Percentiles rank a stretch among this genome's conserved stretches.
Evolutionary conservation across 495 filamentous ascomycete genomes (phyloP).

Genomic region (Neurospora sp.): DNA sequence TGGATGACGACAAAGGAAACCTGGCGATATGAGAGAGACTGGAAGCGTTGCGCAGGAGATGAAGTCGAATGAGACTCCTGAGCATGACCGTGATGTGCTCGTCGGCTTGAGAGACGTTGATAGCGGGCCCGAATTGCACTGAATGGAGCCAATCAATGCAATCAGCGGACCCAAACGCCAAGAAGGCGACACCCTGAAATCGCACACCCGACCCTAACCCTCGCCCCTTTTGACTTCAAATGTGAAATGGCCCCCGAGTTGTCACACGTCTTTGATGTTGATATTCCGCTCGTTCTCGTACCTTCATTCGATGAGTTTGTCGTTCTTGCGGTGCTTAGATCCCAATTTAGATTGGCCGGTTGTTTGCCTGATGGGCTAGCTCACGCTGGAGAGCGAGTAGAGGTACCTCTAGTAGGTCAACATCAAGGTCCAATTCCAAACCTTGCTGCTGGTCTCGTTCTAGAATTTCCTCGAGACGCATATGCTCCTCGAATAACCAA

Average conservation of each 20-base stretch:
- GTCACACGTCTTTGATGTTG: background rate
- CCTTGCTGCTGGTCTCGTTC: background rate
- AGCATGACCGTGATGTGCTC: background rate
- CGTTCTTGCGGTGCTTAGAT: background rate
- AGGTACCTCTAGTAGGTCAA: background rate
- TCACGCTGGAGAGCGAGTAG: background rate
- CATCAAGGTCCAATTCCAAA: background rate
- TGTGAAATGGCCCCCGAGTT: background rate
- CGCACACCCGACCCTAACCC: background rate
- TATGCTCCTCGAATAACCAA: background rate
- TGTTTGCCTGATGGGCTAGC: background rate
- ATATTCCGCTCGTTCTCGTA: background rate
- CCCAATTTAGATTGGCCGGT: background rate
- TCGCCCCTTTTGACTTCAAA: background rate
- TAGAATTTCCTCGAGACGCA: background rate
- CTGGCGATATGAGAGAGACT: background rate
- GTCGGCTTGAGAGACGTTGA: background rate
- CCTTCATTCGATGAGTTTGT: background rate
- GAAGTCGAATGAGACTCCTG: background rate
- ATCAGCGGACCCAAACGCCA: background rate
- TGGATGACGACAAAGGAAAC: background rate
- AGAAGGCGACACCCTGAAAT: background rate
- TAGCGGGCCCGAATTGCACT: background rate
- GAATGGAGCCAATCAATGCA: background rate
- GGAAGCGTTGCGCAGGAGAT: background rate